These are phyloP conservation scores for Rosa persica DNA, from an alignment of 306 rosid genomes.

Conservation along the genomic window DNA sequence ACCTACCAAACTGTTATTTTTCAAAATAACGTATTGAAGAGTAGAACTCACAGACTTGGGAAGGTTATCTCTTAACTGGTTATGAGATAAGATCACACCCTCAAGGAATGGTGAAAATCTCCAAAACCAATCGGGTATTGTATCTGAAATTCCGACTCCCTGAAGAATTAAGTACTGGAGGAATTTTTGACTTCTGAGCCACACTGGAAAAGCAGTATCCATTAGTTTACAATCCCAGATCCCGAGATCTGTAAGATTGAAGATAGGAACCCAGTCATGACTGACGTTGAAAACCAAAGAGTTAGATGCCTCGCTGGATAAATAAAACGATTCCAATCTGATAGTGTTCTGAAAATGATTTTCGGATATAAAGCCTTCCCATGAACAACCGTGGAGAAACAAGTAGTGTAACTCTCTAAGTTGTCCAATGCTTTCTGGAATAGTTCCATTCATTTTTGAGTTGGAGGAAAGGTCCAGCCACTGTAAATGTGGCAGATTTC, in stretches of 20 bases:
- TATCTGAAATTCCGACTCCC: too few relatives aligned
- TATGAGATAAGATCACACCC: too few relatives aligned
- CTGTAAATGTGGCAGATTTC: too few relatives aligned
- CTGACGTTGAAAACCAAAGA: background rate
- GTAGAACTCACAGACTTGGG: too few relatives aligned
- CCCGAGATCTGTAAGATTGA: background rate
- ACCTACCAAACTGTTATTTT: too few relatives aligned
- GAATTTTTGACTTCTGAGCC: slow-evolving; percentile 13
- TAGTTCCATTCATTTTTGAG: background rate
- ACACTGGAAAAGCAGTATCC: background rate
- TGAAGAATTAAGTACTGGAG: background rate
- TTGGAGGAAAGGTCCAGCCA: background rate
- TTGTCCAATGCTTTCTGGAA: background rate
- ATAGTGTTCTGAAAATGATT: background rate
- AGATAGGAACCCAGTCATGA: slow-evolving; percentile 6
- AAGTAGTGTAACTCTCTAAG: background rate
- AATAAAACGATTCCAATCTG: too few relatives aligned
- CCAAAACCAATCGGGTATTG: too few relatives aligned
- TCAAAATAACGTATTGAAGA: too few relatives aligned
- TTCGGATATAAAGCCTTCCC: slow-evolving; percentile 9
- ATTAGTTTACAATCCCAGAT: background rate
- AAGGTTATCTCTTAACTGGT: too few relatives aligned
- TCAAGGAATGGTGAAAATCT: too few relatives aligned
- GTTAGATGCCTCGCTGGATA: background rate
- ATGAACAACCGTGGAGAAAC: background rate